Conservation (phyloP, 106 monocot genomes). For the Dactylorhiza incarnata region DNA sequence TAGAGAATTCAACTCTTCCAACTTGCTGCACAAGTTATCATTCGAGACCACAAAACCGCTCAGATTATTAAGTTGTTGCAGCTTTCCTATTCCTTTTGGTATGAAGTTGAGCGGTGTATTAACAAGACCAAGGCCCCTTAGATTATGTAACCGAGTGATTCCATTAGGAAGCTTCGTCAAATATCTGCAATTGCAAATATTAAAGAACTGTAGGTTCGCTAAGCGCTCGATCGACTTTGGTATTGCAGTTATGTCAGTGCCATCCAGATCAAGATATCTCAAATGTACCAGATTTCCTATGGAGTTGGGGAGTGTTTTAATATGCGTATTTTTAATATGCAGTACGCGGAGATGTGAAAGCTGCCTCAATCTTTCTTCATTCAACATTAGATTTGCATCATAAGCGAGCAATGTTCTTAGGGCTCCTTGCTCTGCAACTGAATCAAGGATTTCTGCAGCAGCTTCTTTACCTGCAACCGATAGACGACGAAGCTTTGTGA, state of each 20-base stretch:
- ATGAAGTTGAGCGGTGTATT: conserved; percentile 10
- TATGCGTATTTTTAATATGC: not conserved
- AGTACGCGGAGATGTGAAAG: conserved; percentile 17
- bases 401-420: conserved; percentile 22
- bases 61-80: conserved; percentile 19
- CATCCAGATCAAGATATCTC: conserved; percentile 18
- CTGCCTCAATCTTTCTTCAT: not conserved
- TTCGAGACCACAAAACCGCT: conserved; percentile 15
- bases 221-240: conserved; percentile 28
- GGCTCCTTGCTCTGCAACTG: not conserved
- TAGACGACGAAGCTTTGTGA: not conserved
- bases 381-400: not conserved
- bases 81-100: conserved; percentile 22
- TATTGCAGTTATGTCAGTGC: conserved; percentile 9
- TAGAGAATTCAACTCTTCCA: conserved; percentile 23
- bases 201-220: conserved; percentile 20
- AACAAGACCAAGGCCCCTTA: conserved; percentile 13
- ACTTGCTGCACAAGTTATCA: conserved; percentile 1
- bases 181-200: not conserved
- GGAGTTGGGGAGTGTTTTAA: conserved; percentile 14
- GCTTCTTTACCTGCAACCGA: conserved; percentile 3
- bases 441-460: not conserved
- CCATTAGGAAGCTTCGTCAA: conserved; percentile 12
- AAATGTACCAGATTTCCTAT: conserved; percentile 27
- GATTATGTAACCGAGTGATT: conserved; percentile 10